These are phyloP conservation scores for Cyclanthera cordifolia DNA, from an alignment of 306 rosid species.

Conservation along the genomic window DNA sequence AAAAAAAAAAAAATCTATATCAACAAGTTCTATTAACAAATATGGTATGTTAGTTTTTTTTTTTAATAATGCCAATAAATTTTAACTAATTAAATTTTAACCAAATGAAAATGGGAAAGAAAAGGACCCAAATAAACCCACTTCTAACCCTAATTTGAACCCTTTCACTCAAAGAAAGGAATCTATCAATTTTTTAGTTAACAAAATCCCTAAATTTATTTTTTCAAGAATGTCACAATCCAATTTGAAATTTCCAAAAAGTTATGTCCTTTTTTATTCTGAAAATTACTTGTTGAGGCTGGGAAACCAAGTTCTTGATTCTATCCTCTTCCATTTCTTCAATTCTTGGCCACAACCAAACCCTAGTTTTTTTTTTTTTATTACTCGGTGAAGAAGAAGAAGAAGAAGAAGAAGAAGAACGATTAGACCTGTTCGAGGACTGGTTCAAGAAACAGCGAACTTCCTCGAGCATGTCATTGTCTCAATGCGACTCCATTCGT, in stretches of 20 bases:
- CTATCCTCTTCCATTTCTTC: constrained; percentile 13
- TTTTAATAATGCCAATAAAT: no score
- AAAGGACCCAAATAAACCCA: not conserved
- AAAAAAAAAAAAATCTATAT: no score
- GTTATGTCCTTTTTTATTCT: not conserved
- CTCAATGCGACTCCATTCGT: constrained; percentile 26
- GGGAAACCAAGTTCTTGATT: not conserved
- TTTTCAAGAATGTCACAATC: not conserved
- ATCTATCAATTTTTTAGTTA: not conserved
- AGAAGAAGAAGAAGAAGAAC: no score
- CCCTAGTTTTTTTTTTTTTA: not conserved
- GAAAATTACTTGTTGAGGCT: constrained; percentile 15
- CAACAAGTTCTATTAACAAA: no score
- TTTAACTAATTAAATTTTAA: not conserved
- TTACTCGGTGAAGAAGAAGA: no score
- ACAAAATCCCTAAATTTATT: not conserved
- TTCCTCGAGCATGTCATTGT: constrained; percentile 25
- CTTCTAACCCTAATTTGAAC: not conserved
- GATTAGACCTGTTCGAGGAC: not conserved
- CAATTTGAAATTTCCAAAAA: not conserved
- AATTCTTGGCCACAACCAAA: not conserved
- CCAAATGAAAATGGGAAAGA: not conserved
- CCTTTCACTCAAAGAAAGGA: constrained; percentile 3
- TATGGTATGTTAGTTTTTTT: no score
- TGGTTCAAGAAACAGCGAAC: not conserved